A percentile compares a stretch with the other conserved stretches of the same genome.
phyloP scores from a whole-genome alignment of 2,329 filamentous ascomycete genomes.

The Neurospora crassa region DNA sequence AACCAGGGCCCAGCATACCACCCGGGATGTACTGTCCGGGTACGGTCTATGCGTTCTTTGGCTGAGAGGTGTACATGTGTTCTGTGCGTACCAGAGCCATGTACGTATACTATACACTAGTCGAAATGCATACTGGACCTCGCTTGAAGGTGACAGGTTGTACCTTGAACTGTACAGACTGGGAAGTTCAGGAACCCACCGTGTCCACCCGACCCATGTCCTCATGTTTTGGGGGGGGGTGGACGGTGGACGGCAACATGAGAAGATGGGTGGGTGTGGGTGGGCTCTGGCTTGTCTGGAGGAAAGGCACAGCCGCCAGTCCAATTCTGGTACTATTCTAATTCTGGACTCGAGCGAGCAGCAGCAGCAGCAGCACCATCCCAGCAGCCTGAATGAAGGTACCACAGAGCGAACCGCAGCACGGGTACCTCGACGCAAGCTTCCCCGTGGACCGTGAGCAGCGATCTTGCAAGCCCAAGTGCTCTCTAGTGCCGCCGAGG shows the following conservation, averaged over 20 bases:
- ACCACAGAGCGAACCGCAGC: constrained; percentile 12
- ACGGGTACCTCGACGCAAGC: constrained; percentile 14
- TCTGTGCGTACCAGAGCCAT: constrained; percentile 22
- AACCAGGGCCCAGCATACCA: background rate
- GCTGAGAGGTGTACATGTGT: constrained; percentile 4
- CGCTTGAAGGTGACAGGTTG: constrained; percentile 37
- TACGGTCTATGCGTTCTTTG: background rate
- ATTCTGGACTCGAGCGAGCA: constrained; percentile 24
- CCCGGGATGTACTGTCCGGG: background rate
- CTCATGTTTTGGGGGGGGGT: constrained; percentile 31
- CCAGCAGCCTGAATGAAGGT: constrained; percentile 13
- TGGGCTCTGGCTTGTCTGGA: constrained; percentile 13
- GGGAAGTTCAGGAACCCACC: constrained; percentile 13
- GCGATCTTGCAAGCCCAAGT: constrained; percentile 3
- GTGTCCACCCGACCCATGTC: constrained; percentile 21
- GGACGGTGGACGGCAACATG: constrained; percentile 27
- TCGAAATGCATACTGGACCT: constrained; percentile 29
- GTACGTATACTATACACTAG: background rate
- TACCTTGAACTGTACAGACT: constrained; percentile 17
- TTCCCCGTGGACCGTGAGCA: constrained; percentile 1
- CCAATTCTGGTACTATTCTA: constrained; percentile 22
- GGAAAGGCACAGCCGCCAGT: constrained; percentile 27
- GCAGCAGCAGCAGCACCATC: constrained; percentile 11
- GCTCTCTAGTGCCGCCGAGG: constrained; percentile 1
- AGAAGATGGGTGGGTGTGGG: constrained; percentile 22